A percentile compares a stretch with the other conserved stretches of the same genome.
phyloP scores from a whole-genome alignment of 1,139 yeast species.

The Blastobotrys aristatus region DNA sequence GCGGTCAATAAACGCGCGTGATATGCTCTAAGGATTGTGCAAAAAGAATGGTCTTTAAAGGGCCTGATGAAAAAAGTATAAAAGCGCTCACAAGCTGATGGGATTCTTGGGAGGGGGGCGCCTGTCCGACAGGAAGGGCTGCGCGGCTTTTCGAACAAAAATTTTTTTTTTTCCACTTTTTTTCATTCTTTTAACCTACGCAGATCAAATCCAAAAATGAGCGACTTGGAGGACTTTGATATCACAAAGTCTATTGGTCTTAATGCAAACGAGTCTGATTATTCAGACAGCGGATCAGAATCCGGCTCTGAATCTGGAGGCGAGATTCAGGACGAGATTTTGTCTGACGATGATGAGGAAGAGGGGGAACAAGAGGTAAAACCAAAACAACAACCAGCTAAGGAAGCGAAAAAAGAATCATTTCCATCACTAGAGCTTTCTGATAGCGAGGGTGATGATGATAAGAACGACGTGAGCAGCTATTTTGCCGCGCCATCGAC shows the following conservation, averaged over 20 bases:
- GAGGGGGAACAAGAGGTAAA: slow-evolving; percentile 29
- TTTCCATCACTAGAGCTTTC: slow-evolving; percentile 63
- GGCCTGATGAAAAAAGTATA: too few species aligned
- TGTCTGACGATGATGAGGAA: slow-evolving; percentile 46
- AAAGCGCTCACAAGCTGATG: too few species aligned
- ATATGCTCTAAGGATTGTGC: too few species aligned
- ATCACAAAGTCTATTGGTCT: slow-evolving; percentile 7
- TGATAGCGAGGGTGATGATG: slow-evolving; percentile 50
- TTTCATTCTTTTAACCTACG: background rate
- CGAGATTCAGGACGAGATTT: slow-evolving; percentile 54
- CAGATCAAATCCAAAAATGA: slow-evolving; percentile 2
- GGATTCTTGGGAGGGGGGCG: too few species aligned
- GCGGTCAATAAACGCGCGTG: too few species aligned
- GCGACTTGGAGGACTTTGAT: slow-evolving; percentile 9
- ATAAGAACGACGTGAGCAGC: slow-evolving; percentile 42
- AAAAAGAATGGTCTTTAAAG: too few species aligned
- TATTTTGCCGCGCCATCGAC: slow-evolving; percentile 54
- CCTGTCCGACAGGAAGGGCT: too few species aligned
- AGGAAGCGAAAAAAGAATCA: slow-evolving; percentile 25
- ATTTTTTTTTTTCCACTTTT: background rate
- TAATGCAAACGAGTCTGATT: background rate
- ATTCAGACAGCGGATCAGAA: background rate
- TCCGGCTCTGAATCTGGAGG: slow-evolving; percentile 12
- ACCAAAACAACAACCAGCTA: slow-evolving; percentile 55
- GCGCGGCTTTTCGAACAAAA: too few species aligned